phyloP scores from a whole-genome alignment of 2,329 filamentous ascomycete genomes.

The Colletotrichum sp. region DNA sequence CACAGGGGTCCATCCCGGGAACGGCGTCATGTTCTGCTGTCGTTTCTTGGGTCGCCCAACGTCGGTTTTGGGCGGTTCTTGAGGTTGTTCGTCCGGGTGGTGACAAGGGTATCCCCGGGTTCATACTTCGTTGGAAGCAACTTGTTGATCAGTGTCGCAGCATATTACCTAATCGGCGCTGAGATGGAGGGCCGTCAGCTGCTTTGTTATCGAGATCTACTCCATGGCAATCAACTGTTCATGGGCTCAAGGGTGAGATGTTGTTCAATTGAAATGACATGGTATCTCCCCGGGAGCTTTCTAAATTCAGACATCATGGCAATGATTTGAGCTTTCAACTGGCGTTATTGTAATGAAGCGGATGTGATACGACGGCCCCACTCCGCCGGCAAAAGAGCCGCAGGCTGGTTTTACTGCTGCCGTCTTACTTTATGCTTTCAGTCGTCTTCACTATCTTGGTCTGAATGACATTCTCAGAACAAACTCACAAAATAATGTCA shows the following conservation, averaged over 20 bases:
- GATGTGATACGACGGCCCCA: background rate
- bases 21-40: background rate
- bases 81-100: background rate
- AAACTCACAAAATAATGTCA: rapidly evolving
- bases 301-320: too few species aligned
- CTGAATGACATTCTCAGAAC: background rate
- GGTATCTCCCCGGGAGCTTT: background rate
- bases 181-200: background rate
- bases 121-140: background rate
- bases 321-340: too few species aligned
- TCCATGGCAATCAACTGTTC: background rate
- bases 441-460: background rate
- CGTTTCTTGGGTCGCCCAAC: background rate
- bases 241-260: background rate
- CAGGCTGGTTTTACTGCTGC: background rate
- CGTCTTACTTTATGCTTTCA: background rate
- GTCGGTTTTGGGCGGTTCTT: background rate
- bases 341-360: background rate
- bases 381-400: background rate
- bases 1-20: constrained; percentile 1
- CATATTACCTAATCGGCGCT: background rate
- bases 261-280: rapidly evolving
- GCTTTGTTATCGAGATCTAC: background rate
- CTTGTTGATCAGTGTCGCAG: background rate
- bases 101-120: background rate